Conservation (phyloP, 2,329 filamentous ascomycete genomes). For the Fusarium sp. region DNA sequence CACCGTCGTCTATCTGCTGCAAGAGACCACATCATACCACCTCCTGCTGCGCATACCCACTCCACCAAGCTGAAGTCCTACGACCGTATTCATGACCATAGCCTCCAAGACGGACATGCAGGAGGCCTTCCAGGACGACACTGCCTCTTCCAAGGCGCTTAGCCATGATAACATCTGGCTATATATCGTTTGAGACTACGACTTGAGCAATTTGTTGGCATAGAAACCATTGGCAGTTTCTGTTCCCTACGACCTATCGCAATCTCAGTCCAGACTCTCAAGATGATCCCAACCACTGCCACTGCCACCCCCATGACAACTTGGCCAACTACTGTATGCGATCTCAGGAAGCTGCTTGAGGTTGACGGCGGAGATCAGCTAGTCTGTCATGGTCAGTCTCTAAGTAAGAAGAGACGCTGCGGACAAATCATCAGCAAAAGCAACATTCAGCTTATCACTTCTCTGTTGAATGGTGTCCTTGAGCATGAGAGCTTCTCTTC, state of each 20-base stretch:
- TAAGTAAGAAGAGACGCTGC: constrained; percentile 1
- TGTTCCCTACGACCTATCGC: background rate
- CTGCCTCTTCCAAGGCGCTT: constrained; percentile 24
- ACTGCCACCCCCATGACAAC: background rate
- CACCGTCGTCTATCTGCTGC: background rate
- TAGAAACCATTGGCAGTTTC: constrained; percentile 24
- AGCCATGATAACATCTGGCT: background rate
- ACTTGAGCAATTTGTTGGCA: constrained; percentile 19
- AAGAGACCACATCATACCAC: background rate
- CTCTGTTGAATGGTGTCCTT: constrained; percentile 23
- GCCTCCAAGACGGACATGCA: background rate
- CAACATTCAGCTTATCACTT: constrained; percentile 3
- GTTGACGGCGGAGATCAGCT: constrained; percentile 2
- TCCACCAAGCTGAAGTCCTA: constrained; percentile 28
- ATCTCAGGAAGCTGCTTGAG: constrained; percentile 16
- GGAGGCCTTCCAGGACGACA: constrained; percentile 18
- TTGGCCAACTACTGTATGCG: constrained; percentile 21
- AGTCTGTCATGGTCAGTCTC: constrained; percentile 24
- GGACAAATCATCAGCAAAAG: background rate
- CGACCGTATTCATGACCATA: constrained; percentile 18
- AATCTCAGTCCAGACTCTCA: background rate
- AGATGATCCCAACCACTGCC: constrained; percentile 12
- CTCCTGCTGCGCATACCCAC: constrained; percentile 4
- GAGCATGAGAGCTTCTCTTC: constrained; percentile 18
- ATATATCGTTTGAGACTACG: constrained; percentile 27